A percentile compares a stretch with the other conserved stretches of the same genome.
Evolutionary conservation across 148 eudicot genomes (phyloP).

Genomic region (Drosera capensis): DNA sequence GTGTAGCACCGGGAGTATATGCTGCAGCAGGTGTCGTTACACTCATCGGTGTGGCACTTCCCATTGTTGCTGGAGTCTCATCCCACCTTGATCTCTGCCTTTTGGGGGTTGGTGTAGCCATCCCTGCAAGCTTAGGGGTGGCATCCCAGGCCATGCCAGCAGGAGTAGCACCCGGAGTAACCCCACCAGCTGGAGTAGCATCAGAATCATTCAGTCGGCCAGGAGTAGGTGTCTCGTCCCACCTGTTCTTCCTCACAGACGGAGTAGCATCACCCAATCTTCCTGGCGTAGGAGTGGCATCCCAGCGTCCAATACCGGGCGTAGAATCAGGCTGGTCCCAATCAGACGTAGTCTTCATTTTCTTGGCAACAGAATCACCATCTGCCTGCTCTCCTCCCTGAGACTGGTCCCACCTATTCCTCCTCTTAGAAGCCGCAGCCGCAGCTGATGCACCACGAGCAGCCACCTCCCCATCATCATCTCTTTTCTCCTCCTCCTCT

Average conservation of each 20-base stretch:
- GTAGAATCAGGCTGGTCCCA: constrained; percentile 97
- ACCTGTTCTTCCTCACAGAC: constrained; percentile 67
- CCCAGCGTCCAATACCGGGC: constrained; percentile 92
- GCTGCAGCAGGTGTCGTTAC: constrained; percentile 76
- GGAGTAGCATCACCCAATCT: constrained; percentile 85
- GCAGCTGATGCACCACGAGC: constrained; percentile 9
- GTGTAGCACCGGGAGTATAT: constrained; percentile 88
- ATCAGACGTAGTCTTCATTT: constrained; percentile 62
- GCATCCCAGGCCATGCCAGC: constrained; percentile 97
- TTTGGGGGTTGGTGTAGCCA: constrained; percentile 89
- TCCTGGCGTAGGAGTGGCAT: constrained; percentile 90
- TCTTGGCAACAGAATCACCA: constrained; percentile 29
- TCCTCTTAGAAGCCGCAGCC: constrained; percentile 51
- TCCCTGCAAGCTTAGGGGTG: constrained; percentile 63
- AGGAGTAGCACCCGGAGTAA: constrained; percentile 84
- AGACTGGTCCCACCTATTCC: constrained; percentile 92
- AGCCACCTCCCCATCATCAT: constrained; percentile 23
- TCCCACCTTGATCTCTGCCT: constrained; percentile 95
- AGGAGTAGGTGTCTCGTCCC: constrained; percentile 86
- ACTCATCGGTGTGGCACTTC: constrained; percentile 75
- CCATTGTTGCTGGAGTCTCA: constrained; percentile 95
- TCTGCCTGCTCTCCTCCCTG: constrained; percentile 58
- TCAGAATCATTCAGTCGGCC: constrained; percentile 81
- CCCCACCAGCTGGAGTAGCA: constrained; percentile 82
- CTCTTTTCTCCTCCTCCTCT: constrained; percentile 54